Conservation (phyloP, 345 rosid species). For the Viola odorata region DNA sequence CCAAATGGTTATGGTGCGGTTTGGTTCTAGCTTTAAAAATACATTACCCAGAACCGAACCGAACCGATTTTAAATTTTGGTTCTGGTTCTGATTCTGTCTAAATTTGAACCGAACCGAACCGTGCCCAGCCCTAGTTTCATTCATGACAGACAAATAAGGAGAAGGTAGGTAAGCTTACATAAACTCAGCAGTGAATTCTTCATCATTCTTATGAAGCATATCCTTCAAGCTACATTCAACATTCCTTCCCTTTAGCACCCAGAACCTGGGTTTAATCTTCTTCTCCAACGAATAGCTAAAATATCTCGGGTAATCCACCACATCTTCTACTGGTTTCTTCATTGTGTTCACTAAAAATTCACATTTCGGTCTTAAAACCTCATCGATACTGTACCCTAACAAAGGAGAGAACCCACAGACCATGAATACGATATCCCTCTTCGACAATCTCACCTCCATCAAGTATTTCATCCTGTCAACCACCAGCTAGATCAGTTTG, state of each 20-base stretch:
- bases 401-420: conserved; percentile 72
- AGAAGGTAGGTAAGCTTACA: conserved; percentile 18
- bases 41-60: no score
- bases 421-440: conserved; percentile 66
- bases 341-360: conserved; percentile 62
- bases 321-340: conserved; percentile 52
- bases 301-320: conserved; percentile 74
- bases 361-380: conserved; percentile 71
- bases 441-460: conserved; percentile 57
- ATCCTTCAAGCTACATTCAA: conserved; percentile 63
- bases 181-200: conserved; percentile 65
- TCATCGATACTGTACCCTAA: conserved; percentile 75
- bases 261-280: conserved; percentile 79
- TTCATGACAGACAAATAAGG: no score
- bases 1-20: no score
- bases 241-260: conserved; percentile 52
- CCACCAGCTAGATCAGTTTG: conserved; percentile 1
- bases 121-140: no score
- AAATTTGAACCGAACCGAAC: no score
- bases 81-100: no score
- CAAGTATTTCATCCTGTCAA: conserved; percentile 62
- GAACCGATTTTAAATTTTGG: no score
- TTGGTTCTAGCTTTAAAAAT: no score
- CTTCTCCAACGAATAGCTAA: conserved; percentile 83
- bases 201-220: conserved; percentile 78